phyloP scores from a whole-genome alignment of 2,329 filamentous ascomycete genomes.

The Hypoxylon sp. region DNA sequence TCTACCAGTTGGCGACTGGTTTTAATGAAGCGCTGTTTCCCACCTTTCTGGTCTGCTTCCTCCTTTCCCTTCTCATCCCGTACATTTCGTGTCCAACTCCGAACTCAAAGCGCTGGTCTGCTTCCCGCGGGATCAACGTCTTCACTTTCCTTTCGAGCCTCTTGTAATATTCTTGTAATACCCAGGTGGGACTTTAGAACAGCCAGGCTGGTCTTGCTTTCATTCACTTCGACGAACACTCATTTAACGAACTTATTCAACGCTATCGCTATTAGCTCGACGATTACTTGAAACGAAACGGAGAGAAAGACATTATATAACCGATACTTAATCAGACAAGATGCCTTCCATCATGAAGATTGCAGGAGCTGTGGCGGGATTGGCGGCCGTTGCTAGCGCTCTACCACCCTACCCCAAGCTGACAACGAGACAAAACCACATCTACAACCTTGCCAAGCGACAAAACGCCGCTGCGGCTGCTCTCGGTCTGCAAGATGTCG shows the following conservation, averaged over 20 bases:
- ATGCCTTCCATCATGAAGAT: slow-evolving; percentile 65
- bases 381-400: slow-evolving; percentile 62
- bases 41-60: slow-evolving; percentile 47
- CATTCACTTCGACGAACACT: slow-evolving; percentile 40
- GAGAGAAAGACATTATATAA: slow-evolving; percentile 46
- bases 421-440: slow-evolving; percentile 59
- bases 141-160: slow-evolving; percentile 52
- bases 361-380: slow-evolving; percentile 57
- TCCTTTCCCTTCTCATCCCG: slow-evolving; percentile 52
- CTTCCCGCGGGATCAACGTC: slow-evolving; percentile 58
- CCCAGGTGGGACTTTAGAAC: slow-evolving; percentile 52
- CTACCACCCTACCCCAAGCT: slow-evolving; percentile 62
- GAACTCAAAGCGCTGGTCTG: slow-evolving; percentile 65
- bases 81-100: slow-evolving; percentile 51
- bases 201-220: slow-evolving; percentile 59
- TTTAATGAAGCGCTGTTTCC: slow-evolving; percentile 51
- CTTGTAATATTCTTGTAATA: slow-evolving; percentile 54
- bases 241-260: slow-evolving; percentile 36
- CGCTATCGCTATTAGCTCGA: slow-evolving; percentile 38
- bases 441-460: slow-evolving; percentile 63
- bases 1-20: slow-evolving; percentile 39
- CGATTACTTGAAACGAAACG: slow-evolving; percentile 41
- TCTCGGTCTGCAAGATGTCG: slow-evolving; percentile 64
- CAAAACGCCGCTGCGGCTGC: slow-evolving; percentile 64
- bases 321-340: slow-evolving; percentile 52